Percentiles rank a stretch among this genome's conserved stretches.
Conservation (phyloP, 2,329 filamentous ascomycete genomes). For the Lasiodiplodia sp. region DNA sequence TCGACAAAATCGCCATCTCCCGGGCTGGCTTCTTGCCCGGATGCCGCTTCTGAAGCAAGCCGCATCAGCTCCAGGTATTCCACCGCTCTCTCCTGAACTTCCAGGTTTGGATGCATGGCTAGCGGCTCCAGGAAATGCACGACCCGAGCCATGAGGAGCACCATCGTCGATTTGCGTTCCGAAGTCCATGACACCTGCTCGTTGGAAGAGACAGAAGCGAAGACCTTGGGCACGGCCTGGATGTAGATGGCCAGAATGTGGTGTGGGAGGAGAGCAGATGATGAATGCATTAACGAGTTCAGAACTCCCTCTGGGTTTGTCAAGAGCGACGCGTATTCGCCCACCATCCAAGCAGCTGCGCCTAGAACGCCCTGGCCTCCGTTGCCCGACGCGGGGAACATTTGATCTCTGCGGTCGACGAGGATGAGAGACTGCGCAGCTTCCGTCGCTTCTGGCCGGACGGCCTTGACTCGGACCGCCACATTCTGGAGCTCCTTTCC, state of each 20-base stretch:
- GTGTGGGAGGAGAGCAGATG: slow-evolving; percentile 63
- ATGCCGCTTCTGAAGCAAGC: slow-evolving; percentile 81
- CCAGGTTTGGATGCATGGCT: slow-evolving; percentile 81
- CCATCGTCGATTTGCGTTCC: slow-evolving; percentile 75
- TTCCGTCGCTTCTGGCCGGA: slow-evolving; percentile 79
- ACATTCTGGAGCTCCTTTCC: slow-evolving; percentile 89
- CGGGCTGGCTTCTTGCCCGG: slow-evolving; percentile 64
- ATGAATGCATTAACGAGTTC: slow-evolving; percentile 75
- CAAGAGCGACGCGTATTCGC: slow-evolving; percentile 83
- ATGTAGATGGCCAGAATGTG: slow-evolving; percentile 79
- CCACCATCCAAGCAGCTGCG: slow-evolving; percentile 83
- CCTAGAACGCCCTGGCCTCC: slow-evolving; percentile 71
- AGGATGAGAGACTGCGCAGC: slow-evolving; percentile 81
- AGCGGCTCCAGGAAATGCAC: slow-evolving; percentile 83
- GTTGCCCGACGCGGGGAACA: slow-evolving; percentile 60
- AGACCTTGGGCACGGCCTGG: slow-evolving; percentile 86
- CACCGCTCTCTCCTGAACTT: slow-evolving; percentile 93
- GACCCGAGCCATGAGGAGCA: slow-evolving; percentile 80
- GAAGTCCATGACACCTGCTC: slow-evolving; percentile 73
- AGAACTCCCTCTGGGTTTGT: slow-evolving; percentile 75
- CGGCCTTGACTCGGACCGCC: slow-evolving; percentile 86
- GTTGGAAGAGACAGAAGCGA: slow-evolving; percentile 73
- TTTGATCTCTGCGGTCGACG: slow-evolving; percentile 64
- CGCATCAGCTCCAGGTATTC: slow-evolving; percentile 91
- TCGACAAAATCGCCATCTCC: slow-evolving; percentile 75